Percentiles rank a stretch among this genome's conserved stretches.
Evolutionary conservation across 2,329 filamentous ascomycete genomes (phyloP).

Genomic region (Apiospora koreana): DNA sequence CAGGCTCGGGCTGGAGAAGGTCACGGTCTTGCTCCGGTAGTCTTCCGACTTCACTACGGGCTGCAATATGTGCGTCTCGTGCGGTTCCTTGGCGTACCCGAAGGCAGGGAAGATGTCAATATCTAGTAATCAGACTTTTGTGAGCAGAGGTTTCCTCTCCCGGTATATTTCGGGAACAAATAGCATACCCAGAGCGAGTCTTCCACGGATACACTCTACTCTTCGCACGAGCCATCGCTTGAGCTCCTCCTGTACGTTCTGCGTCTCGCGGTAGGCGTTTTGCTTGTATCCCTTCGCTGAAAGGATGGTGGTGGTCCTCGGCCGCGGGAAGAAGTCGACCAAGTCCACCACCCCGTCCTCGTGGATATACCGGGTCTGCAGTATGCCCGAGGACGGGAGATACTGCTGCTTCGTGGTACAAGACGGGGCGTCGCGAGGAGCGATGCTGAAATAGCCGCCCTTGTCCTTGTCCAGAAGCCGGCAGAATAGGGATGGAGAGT

Average conservation of each 20-base stretch:
- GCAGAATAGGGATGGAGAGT: slow-evolving; percentile 76
- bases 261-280: slow-evolving; percentile 55
- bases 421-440: slow-evolving; percentile 49
- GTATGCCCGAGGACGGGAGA: slow-evolving; percentile 71
- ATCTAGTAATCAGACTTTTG: slow-evolving; percentile 34
- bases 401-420: slow-evolving; percentile 79
- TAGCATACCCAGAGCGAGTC: slow-evolving; percentile 56
- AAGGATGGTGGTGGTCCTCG: slow-evolving; percentile 58
- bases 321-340: slow-evolving; percentile 75
- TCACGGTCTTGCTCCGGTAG: slow-evolving; percentile 58
- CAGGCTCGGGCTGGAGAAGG: slow-evolving; percentile 59
- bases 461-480: slow-evolving; percentile 73
- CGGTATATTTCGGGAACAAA: not conserved
- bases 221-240: slow-evolving; percentile 72
- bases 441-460: slow-evolving; percentile 72
- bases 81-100: slow-evolving; percentile 65
- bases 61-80: slow-evolving; percentile 59
- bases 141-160: not conserved
- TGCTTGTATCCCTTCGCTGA: slow-evolving; percentile 44
- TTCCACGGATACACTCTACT: slow-evolving; percentile 71
- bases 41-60: slow-evolving; percentile 40
- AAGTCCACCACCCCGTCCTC: slow-evolving; percentile 74
- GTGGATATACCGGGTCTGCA: slow-evolving; percentile 76
- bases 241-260: slow-evolving; percentile 58
- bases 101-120: slow-evolving; percentile 74